Evolutionary conservation across 352 stramenopile genomes (phyloP).

Genomic region (Phytopythium aichiense): DNA sequence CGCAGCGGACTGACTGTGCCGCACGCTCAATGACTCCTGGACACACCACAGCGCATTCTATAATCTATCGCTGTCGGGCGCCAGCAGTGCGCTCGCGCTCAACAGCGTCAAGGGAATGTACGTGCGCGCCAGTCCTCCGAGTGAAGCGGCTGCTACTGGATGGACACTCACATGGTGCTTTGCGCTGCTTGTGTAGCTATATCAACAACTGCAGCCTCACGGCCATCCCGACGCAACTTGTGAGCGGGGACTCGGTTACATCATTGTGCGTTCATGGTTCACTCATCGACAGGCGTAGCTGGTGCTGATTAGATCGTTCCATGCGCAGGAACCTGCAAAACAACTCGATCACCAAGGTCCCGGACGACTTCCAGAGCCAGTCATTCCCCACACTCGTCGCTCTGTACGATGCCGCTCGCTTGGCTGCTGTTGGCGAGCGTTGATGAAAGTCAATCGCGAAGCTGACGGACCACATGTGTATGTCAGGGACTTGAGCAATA

Average conservation of each 20-base stretch:
- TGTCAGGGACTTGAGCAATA: conserved; percentile 40
- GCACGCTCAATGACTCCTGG: not conserved
- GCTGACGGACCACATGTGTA: not conserved
- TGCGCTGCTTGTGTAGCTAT: conserved; percentile 20
- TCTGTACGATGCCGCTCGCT: conserved; percentile 26
- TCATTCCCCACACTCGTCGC: conserved; percentile 37
- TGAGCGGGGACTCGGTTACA: conserved; percentile 38
- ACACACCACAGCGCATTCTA: conserved; percentile 18
- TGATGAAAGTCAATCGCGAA: not conserved
- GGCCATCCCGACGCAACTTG: conserved; percentile 46
- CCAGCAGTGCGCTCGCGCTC: conserved; percentile 48
- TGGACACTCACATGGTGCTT: conserved; percentile 3
- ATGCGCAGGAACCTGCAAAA: conserved; percentile 30
- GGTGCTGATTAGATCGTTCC: not conserved
- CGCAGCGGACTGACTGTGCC: not conserved
- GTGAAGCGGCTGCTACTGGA: not conserved
- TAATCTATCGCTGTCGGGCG: conserved; percentile 38
- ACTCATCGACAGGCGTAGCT: not conserved
- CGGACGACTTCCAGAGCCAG: conserved; percentile 33
- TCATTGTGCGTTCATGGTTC: conserved; percentile 20
- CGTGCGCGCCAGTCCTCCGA: conserved; percentile 2
- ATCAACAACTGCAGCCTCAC: conserved; percentile 70
- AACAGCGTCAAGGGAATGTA: conserved; percentile 52
- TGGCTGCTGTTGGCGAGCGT: not conserved
- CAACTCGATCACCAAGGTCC: conserved; percentile 35